Base-by-base conservation (phyloP, 2,329 filamentous ascomycete species). In the Fusarium sp. region DNA sequence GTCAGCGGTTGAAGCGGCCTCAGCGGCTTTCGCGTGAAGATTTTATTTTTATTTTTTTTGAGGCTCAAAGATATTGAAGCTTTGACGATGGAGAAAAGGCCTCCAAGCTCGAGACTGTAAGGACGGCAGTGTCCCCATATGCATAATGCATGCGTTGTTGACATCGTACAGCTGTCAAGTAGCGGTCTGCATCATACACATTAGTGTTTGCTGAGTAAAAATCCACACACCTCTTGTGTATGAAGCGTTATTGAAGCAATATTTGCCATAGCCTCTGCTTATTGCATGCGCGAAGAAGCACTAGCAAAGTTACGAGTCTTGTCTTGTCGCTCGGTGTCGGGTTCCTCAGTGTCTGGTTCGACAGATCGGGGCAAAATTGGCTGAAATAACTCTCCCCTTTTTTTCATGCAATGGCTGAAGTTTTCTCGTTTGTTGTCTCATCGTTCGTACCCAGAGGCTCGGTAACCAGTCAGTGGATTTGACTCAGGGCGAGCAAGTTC, bases 151-250 rank as follows among this genome's bases (percentile, higher is more conserved):
- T 73, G 72, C 64, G 64, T 70, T 65, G 63, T 71, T 64, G 64
- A 71, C 59, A 57, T 63, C 57, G 67, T 70, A 60, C 71, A 73
- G 70, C 67, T 76, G 74, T 74, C 74, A 76, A 76, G 73, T 63
- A 76, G 74, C 74, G 74, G 74, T 76, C 74, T 76, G 74, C 72
- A 59, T 74, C 62, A 67, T 74, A 59, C 46, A 71, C 49, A 48
- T 60, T 67, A 72, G 71, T 73, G 65, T 41, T 64, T 62, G 26
- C 46, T 61, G 48, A 41, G 60, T 55, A 32, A 52, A 44, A 66
- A 50, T 61, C 62, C 67, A 68, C 64, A 66, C 49, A 42, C 35
- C 44, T 69, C 58, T 55, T 54, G 42, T 40, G 23, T 42, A 26
- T 38, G 49, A 59, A 56, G 62, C 38, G 20, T 30, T 50, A 18